These are phyloP conservation scores for Kwoniella dendrophila DNA, from an alignment of 768 basidiomycete genomes.

Conservation along the genomic window DNA sequence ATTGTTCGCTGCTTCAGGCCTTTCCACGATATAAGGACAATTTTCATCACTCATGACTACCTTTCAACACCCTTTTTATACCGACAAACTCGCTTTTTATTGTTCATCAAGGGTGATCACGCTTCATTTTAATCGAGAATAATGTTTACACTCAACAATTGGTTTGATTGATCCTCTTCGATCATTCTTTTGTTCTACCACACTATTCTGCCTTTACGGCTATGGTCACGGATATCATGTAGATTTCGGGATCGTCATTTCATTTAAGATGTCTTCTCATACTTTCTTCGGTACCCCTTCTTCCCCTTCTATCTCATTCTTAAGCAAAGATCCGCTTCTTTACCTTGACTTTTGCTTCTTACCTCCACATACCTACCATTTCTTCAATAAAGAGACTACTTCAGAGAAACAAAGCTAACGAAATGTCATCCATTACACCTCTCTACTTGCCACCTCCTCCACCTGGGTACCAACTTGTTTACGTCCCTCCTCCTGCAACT, in stretches of 20 bases:
- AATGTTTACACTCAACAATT: conserved; percentile 1
- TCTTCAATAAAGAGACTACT: neutral
- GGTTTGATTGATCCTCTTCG: no score
- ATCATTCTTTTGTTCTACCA: no score
- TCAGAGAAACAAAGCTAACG: conserved; percentile 12
- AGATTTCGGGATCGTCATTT: no score
- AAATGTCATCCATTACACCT: conserved; percentile 29
- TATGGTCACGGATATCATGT: no score
- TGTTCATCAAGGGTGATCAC: neutral
- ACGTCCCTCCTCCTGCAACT: conserved; percentile 25
- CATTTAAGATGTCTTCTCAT: no score
- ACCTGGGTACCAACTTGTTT: conserved; percentile 37
- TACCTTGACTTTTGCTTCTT: neutral
- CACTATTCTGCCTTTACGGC: no score
- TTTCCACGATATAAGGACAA: conserved; percentile 1
- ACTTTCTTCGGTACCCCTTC: neutral
- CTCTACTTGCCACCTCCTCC: conserved; percentile 38
- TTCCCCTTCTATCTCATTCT: neutral
- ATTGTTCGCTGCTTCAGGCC: conserved; percentile 20
- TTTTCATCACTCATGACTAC: neutral
- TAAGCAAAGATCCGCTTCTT: neutral
- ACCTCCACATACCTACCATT: neutral
- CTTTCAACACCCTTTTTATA: conserved; percentile 2
- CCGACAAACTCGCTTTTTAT: conserved; percentile 12
- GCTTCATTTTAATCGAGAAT: neutral